phyloP scores from a whole-genome alignment of 257 asterid genomes.

The Jacaranda copaia region DNA sequence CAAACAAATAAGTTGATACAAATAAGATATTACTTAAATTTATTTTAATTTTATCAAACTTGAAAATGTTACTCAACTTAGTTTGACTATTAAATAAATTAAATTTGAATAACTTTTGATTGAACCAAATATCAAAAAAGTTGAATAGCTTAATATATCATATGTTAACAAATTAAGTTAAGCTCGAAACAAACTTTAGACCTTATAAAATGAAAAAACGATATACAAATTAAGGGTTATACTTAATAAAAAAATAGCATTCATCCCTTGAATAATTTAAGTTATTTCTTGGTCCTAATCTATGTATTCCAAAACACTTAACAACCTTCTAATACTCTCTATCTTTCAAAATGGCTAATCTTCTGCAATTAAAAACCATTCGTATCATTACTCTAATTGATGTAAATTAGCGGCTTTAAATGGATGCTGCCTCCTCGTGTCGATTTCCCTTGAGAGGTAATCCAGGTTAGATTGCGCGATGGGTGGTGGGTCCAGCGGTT shows the following conservation, averaged over 20 bases:
- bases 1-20: too few relatives aligned
- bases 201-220: neutral
- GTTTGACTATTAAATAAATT: too few relatives aligned
- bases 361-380: neutral
- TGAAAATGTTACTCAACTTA: too few relatives aligned
- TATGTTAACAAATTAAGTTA: too few relatives aligned
- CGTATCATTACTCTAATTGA: constrained; percentile 21
- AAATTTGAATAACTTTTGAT: too few relatives aligned
- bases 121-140: too few relatives aligned
- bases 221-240: neutral
- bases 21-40: too few relatives aligned
- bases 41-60: too few relatives aligned
- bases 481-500: neutral
- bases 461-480: neutral
- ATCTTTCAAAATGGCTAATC: neutral
- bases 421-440: neutral
- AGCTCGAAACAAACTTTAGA: too few relatives aligned
- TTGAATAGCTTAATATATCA: too few relatives aligned
- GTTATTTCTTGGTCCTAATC: neutral
- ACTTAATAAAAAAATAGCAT: too few relatives aligned
- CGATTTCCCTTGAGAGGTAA: neutral
- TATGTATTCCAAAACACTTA: neutral
- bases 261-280: neutral
- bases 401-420: neutral
- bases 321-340: neutral